Percentiles rank a stretch among this genome's conserved stretches.
Evolutionary conservation across 1,139 yeast genomes (phyloP).

Genomic region (Taphrina communis): DNA sequence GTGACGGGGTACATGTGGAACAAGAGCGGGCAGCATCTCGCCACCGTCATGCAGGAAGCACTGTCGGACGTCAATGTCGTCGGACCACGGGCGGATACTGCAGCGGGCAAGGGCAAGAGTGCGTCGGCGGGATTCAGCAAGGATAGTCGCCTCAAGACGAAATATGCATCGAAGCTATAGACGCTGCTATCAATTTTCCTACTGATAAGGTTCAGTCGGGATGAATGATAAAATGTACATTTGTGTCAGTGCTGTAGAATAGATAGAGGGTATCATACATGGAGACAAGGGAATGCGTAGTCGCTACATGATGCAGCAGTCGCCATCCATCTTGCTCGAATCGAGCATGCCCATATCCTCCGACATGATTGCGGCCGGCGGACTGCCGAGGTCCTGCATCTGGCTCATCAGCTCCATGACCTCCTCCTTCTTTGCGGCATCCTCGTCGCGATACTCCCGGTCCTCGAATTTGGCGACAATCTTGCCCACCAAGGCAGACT

Average conservation of each 20-base stretch:
- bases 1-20: slow-evolving; percentile 40
- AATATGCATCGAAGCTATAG: slow-evolving; percentile 3
- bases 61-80: slow-evolving; percentile 29
- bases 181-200: not conserved
- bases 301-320: slow-evolving; percentile 32
- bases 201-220: too few species aligned
- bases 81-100: not conserved
- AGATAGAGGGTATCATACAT: not conserved
- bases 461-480: slow-evolving; percentile 67
- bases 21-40: slow-evolving; percentile 25
- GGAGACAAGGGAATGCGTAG: not conserved
- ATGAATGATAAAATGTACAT: not conserved
- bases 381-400: slow-evolving; percentile 71
- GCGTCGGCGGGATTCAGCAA: not conserved
- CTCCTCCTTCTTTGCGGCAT: slow-evolving; percentile 59
- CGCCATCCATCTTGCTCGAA: slow-evolving; percentile 26
- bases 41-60: slow-evolving; percentile 40
- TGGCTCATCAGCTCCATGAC: slow-evolving; percentile 65
- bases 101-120: not conserved
- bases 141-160: slow-evolving; percentile 11
- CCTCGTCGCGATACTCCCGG: slow-evolving; percentile 61
- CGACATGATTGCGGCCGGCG: slow-evolving; percentile 80
- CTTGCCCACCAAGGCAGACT: slow-evolving; percentile 53
- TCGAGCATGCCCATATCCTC: slow-evolving; percentile 51
- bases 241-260: slow-evolving; percentile 1